These are phyloP conservation scores for Xylariaceae sp. DNA, from an alignment of 2,329 filamentous ascomycete species.

Conservation along the genomic window DNA sequence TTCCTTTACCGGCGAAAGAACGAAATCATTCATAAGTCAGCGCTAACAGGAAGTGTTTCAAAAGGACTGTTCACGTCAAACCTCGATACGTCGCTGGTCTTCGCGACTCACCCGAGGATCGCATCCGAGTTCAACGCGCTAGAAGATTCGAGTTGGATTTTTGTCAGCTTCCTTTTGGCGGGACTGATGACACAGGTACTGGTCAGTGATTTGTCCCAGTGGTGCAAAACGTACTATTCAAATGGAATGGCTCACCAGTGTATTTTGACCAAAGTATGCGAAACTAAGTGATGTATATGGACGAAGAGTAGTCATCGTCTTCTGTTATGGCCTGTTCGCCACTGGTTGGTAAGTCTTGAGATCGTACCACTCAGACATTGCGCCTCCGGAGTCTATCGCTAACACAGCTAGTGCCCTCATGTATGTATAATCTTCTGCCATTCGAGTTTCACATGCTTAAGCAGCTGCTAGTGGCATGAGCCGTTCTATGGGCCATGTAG, in stretches of 20 bases:
- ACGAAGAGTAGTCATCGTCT: constrained; percentile 44
- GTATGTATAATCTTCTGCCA: constrained; percentile 5
- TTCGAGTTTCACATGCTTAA: constrained; percentile 5
- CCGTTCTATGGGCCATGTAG: constrained; percentile 42
- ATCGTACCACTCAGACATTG: too few relatives aligned
- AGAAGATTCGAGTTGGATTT: constrained; percentile 52
- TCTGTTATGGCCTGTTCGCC: constrained; percentile 46
- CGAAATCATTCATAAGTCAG: too few relatives aligned
- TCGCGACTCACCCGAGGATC: constrained; percentile 60
- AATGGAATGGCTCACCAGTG: neutral
- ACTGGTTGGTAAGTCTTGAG: constrained; percentile 40
- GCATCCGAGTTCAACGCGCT: constrained; percentile 56
- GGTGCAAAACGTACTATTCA: neutral
- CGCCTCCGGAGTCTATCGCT: too few relatives aligned
- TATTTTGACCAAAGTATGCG: constrained; percentile 36
- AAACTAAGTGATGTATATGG: constrained; percentile 56
- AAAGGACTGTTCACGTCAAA: constrained; percentile 57
- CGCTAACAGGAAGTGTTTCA: too few relatives aligned
- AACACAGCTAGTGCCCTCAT: constrained; percentile 14
- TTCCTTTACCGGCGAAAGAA: too few relatives aligned
- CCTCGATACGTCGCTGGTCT: constrained; percentile 57
- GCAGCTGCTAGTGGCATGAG: constrained; percentile 35
- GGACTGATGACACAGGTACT: constrained; percentile 48
- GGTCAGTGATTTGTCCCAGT: constrained; percentile 29
- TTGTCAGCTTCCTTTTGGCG: constrained; percentile 47